Base-by-base conservation (phyloP, 805 yeast genomes). In the Starmerella apis region DNA sequence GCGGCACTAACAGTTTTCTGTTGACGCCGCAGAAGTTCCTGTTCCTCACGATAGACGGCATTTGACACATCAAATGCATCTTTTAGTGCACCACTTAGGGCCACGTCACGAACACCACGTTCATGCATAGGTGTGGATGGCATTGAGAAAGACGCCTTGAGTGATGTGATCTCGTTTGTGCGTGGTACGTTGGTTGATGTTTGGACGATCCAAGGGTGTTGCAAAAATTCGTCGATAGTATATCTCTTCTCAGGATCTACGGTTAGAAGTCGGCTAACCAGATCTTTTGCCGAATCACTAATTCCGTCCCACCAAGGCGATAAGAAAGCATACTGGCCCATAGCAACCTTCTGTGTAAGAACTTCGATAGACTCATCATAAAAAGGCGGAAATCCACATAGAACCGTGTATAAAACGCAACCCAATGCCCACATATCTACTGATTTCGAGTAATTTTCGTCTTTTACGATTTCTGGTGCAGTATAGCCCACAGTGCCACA, bases 351-450 rank as follows among this genome's bases (percentile, higher is more conserved):
- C 56, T 78, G 82, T 4, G 94, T 83, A 52, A 84, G 71, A 1
- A 75, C 72, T 52, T 82, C 88, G 53, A 81, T 81, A 52, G 80
- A 70, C 61, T 84, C 92, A 62, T 86, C 94, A 66, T 87, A 92
- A 63, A 92, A 92, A 4, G 98, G 98, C 1, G 98, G 98, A 68
- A 92, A 92, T 3, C 98, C 98, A 69, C 97, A 92, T 31, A 92
- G 70, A 38, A 92, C 71, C 0, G 97, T 92, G 63, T 92, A 92
- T 49, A 92, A 68, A 0, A 92, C 96, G 68, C 98, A 92, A 0
- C 98, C 98, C 48, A 92, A 71, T 4, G 96, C 96, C 98, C 98
- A 92, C 92, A 92, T 86, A 65, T 92, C 98, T 32, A 92, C 98
- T 56, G 87, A 83, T 69, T 85, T 86, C 1, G 95, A 84, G 63